Evolutionary conservation across 176 grass and related monocot genomes (phyloP), one percentile per base, ranked within the genome.

Genomic region (Melocanna baccifera): DNA sequence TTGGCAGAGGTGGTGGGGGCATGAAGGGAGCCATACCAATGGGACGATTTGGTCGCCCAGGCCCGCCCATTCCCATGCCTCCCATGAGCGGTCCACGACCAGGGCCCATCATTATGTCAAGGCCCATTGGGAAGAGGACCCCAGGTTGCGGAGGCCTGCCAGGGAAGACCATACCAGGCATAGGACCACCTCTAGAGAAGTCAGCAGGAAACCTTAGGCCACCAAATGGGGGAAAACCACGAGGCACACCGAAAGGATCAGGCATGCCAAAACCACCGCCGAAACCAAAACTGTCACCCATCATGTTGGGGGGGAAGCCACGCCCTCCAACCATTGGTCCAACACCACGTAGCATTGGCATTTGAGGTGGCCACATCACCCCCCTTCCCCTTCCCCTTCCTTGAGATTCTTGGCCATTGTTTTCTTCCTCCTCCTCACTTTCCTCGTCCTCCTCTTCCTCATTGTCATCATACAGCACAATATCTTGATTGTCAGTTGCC

Each of bases 361-460:
- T 92, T 58, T 98, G 96, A 70, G 96, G 93, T 16, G 83, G 93
- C 96, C 96, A 99, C 80, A 92, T 94, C 83, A 92, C 79, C 65
- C 91, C 88, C 62, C 87, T 91, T 79, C 88, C 89, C 45, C 93
- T 90, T 76, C 87, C 91, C 75, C 93, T 89, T 28, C 89, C 92
- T 83, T 91, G 94, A 47, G 81, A 77, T 69, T 79, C 89, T 56
- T 94, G 93, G 66, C 83, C 91, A 6, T 83, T 90, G 68, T 69
- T 81, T 34, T 94, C 93, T 40, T 96, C 96, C 23, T 95, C 93
- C 67, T 97, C 94, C 80, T 97, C 94, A 1, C 93, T 95, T 90
- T 97, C 94, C 36, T 97, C 94, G 61, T 98, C 96, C 69, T 98
- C 96, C n/a, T 98, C 96, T 53, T 98, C 96, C 67, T 98, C 96